These are phyloP conservation scores for Asterella californica DNA, from an alignment of 225 moss, liverwort and hornwort genomes.

Conservation along the genomic window DNA sequence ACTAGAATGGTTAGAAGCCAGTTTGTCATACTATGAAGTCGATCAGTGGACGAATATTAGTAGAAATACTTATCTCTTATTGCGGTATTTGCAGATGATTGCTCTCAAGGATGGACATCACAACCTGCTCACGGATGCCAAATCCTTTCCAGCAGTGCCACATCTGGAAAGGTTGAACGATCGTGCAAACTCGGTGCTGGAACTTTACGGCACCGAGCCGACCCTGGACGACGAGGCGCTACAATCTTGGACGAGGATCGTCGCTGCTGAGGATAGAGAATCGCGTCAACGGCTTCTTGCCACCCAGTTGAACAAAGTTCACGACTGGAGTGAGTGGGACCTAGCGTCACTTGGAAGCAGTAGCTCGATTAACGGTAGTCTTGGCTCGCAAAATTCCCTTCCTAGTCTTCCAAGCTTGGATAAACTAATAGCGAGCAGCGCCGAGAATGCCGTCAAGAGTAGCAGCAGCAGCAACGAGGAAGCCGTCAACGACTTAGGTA, in stretches of 20 bases:
- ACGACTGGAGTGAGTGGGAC: conserved; percentile 33
- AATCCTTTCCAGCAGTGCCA: conserved; percentile 41
- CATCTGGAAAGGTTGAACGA: conserved; percentile 47
- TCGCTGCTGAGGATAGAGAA: conserved; percentile 36
- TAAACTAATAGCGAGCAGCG: neutral
- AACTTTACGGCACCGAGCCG: conserved; percentile 40
- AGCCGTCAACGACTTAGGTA: neutral
- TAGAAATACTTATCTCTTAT: neutral
- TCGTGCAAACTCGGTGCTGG: conserved; percentile 49
- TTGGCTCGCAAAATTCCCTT: conserved; percentile 2
- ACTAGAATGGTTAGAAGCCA: neutral
- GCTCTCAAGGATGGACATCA: conserved; percentile 57
- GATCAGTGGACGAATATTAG: neutral
- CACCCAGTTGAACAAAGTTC: conserved; percentile 8
- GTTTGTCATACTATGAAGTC: neutral
- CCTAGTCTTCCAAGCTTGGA: conserved; percentile 2
- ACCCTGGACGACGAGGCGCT: conserved; percentile 20
- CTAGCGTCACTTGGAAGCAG: conserved; percentile 13
- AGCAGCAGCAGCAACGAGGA: neutral
- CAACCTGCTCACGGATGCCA: conserved; percentile 60
- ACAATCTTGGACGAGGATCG: conserved; percentile 50
- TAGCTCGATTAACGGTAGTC: conserved; percentile 3
- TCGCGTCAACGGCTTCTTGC: conserved; percentile 31
- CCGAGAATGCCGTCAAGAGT: neutral
- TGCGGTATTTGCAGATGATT: conserved; percentile 52